Evolutionary conservation across 179 eudicot genomes (phyloP), one percentile per base, ranked within the genome.

Genomic region (Heliamphora pulchella): DNA sequence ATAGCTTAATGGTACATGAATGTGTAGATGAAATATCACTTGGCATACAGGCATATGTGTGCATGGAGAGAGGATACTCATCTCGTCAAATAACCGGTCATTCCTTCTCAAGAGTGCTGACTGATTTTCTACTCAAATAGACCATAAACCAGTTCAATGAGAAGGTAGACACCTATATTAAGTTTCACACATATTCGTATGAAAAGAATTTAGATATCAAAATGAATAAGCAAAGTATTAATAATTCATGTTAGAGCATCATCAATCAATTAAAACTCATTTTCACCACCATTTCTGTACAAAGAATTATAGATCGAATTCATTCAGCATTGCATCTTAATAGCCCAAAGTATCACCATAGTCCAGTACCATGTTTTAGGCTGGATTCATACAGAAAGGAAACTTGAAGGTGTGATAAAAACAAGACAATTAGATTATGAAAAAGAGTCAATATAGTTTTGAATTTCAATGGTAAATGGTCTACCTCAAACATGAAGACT

Each of bases 401-500:
- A 63, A 77, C 18, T 43, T 31, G 15, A 51, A 78, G 18, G 3
- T n/a, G 31, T 31, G 39, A 47, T 58, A 17, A 11, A 4, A 76
- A 59, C n/a, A 62, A 18, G 43, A 20, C 59, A 76, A 61, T 31
- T 9, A n/a, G 22, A 71, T 10, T 72, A 0, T 43, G 8, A 70
- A 31, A 1, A 20, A 53, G 44, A 51, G 62, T 8, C 20, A 18
- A 51, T 51, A 73, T 47, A 54, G 0, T 65, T 17, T 47, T 65
- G 54, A 50, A 72, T 64, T 47, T 68, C 54, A 47, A 72, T 44
- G 31, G 31, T 31, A 31, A 31, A 31, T 31, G 39, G 31, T 65
- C 68, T 77, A 57, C 41, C 78, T 6, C 77, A 47, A 62, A 64
- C 31, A 80, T 1, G 46, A 44, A 46, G 31, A 78, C 58, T 54